Conservation (phyloP, 768 basidiomycete genomes). For the Boletus patriciae region DNA sequence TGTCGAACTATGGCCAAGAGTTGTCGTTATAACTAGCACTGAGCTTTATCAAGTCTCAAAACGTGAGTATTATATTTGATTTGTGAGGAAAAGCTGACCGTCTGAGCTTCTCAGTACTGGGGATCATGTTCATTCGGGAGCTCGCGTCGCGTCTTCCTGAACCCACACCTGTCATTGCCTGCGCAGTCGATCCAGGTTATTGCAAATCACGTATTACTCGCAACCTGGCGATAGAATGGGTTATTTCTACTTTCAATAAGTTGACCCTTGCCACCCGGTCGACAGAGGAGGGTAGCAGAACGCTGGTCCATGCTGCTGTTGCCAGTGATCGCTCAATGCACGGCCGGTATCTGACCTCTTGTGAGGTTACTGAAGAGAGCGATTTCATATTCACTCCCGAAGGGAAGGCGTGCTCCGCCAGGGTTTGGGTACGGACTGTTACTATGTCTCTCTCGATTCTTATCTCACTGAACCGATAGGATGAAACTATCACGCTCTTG, state of each 20-base stretch:
- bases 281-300: neutral
- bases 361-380: conserved; percentile 28
- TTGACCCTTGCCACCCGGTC: conserved; percentile 26
- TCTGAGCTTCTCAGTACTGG: conserved; percentile 23
- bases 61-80: conserved; percentile 15
- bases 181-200: conserved; percentile 35
- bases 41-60: conserved; percentile 28
- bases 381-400: conserved; percentile 31
- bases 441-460: neutral
- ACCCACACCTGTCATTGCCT: conserved; percentile 24
- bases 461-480: conserved; percentile 11
- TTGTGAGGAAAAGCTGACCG: neutral
- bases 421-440: conserved; percentile 34
- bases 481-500: conserved; percentile 23
- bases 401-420: conserved; percentile 29
- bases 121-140: conserved; percentile 36
- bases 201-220: conserved; percentile 33
- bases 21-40: neutral
- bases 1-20: neutral
- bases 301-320: too few species aligned
- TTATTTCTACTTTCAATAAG: neutral
- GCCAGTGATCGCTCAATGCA: too few species aligned
- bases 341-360: conserved; percentile 2
- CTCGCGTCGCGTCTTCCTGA: conserved; percentile 30
- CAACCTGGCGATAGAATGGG: neutral